Conservation (phyloP, 2,329 filamentous ascomycete species). For the Alternaria brassicicola region DNA sequence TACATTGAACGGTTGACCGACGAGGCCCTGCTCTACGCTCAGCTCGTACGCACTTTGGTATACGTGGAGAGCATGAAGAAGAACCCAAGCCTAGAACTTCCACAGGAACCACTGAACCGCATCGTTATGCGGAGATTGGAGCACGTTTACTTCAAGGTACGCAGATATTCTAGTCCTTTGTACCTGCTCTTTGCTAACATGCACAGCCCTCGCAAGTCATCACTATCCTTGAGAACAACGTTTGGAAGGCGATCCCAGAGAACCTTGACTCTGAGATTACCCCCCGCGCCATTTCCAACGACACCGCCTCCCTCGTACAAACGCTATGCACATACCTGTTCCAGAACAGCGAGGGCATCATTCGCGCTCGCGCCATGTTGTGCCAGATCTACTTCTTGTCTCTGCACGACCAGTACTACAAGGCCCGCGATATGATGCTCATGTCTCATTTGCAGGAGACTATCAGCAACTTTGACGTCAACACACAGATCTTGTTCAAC, state of each 20-base stretch:
- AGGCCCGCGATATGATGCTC: slow-evolving; percentile 97
- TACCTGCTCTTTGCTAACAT: slow-evolving; percentile 27
- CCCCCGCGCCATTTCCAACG: slow-evolving; percentile 69
- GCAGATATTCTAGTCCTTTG: slow-evolving; percentile 16
- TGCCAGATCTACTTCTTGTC: slow-evolving; percentile 99
- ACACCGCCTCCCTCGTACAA: slow-evolving; percentile 78
- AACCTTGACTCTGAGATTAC: slow-evolving; percentile 80
- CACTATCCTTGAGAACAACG: slow-evolving; percentile 90
- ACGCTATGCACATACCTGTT: slow-evolving; percentile 95
- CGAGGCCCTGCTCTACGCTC: slow-evolving; percentile 87
- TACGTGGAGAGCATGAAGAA: slow-evolving; percentile 85
- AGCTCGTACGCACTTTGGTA: slow-evolving; percentile 84
- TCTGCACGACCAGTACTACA: slow-evolving; percentile 97
- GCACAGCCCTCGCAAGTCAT: slow-evolving; percentile 84
- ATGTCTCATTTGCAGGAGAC: slow-evolving; percentile 99
- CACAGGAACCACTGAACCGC: slow-evolving; percentile 89
- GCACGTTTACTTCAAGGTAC: slow-evolving; percentile 97
- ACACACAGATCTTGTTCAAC: slow-evolving; percentile 98
- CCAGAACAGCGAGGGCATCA: slow-evolving; percentile 91
- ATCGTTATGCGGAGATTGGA: slow-evolving; percentile 92
- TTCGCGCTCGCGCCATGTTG: slow-evolving; percentile 94
- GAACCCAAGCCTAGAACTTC: slow-evolving; percentile 70
- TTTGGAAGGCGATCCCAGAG: slow-evolving; percentile 80
- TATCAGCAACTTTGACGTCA: slow-evolving; percentile 94
- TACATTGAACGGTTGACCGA: slow-evolving; percentile 96